Percentiles rank a stretch among this genome's conserved stretches.
phyloP scores from a whole-genome alignment of 2,329 filamentous ascomycete species.

The Penicillium hordei region DNA sequence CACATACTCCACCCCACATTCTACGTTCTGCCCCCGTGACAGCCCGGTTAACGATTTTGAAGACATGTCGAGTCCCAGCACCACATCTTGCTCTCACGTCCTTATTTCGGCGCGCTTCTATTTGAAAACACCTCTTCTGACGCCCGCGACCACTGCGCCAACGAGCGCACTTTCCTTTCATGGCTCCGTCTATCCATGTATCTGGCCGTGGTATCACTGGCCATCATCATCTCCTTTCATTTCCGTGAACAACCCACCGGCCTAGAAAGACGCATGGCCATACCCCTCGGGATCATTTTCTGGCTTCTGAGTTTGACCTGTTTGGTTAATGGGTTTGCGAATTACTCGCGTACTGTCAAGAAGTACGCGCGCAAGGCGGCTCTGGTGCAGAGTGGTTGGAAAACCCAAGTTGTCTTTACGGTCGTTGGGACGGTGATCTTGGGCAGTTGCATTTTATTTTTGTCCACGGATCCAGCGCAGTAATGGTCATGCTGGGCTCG shows the following conservation, averaged over 20 bases:
- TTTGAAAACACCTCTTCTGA: conserved; percentile 68
- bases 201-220: conserved; percentile 84
- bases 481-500: not conserved
- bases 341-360: conserved; percentile 81
- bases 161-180: conserved; percentile 76
- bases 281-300: conserved; percentile 83
- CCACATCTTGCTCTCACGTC: conserved; percentile 54
- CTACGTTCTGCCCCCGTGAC: not conserved
- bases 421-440: conserved; percentile 47
- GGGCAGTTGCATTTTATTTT: conserved; percentile 46
- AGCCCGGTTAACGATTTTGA: not conserved
- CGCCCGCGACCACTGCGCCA: conserved; percentile 65
- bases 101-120: conserved; percentile 59
- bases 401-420: conserved; percentile 74
- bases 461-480: conserved; percentile 41
- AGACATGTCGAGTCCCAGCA: conserved; percentile 33
- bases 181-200: conserved; percentile 88
- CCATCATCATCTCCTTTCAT: conserved; percentile 92
- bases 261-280: conserved; percentile 72
- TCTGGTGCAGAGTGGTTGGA: conserved; percentile 90
- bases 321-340: conserved; percentile 72
- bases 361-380: conserved; percentile 77
- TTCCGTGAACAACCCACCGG: conserved; percentile 69
- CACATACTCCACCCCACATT: not conserved
- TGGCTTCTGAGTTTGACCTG: conserved; percentile 80